A percentile compares a stretch with the other conserved stretches of the same genome.
phyloP scores from a whole-genome alignment of 2,329 filamentous ascomycete genomes.

The Stagonosporopsis chrysanthemi region DNA sequence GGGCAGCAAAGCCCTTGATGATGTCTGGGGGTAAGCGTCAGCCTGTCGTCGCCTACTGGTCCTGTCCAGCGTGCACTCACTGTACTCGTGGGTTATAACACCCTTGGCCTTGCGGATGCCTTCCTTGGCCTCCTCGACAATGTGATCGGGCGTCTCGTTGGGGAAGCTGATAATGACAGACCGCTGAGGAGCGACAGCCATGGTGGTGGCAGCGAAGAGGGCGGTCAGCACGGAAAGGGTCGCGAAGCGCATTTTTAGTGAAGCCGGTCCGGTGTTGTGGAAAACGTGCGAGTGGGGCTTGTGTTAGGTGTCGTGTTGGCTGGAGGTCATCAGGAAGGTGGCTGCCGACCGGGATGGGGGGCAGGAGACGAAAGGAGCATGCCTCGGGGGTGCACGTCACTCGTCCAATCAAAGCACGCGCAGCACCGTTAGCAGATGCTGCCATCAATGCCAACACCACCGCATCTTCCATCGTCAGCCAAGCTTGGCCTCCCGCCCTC shows the following conservation, averaged over 20 bases:
- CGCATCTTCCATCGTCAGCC: neutral
- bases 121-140: slow-evolving; percentile 75
- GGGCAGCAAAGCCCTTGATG: slow-evolving; percentile 77
- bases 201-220: slow-evolving; percentile 65
- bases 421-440: neutral
- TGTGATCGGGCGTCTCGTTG: slow-evolving; percentile 69
- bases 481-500: slow-evolving; percentile 4
- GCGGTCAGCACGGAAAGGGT: slow-evolving; percentile 65
- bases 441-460: neutral
- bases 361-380: slow-evolving; percentile 6
- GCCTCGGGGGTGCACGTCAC: slow-evolving; percentile 18
- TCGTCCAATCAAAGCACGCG: slow-evolving; percentile 1
- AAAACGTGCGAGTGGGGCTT: neutral
- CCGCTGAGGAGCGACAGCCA: slow-evolving; percentile 69
- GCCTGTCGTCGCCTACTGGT: neutral
- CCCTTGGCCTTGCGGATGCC: slow-evolving; percentile 71
- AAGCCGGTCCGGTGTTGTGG: neutral
- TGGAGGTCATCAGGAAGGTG: slow-evolving; percentile 8
- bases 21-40: slow-evolving; percentile 42
- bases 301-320: neutral
- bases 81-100: slow-evolving; percentile 81
- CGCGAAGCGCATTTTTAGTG: slow-evolving; percentile 68
- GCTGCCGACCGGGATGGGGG: neutral
- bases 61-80: slow-evolving; percentile 19
- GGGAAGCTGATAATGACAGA: slow-evolving; percentile 82